Evolutionary conservation across 306 rosid species (phyloP), one percentile per base, ranked within the genome.

Genomic region (Cucumis sativus): DNA sequence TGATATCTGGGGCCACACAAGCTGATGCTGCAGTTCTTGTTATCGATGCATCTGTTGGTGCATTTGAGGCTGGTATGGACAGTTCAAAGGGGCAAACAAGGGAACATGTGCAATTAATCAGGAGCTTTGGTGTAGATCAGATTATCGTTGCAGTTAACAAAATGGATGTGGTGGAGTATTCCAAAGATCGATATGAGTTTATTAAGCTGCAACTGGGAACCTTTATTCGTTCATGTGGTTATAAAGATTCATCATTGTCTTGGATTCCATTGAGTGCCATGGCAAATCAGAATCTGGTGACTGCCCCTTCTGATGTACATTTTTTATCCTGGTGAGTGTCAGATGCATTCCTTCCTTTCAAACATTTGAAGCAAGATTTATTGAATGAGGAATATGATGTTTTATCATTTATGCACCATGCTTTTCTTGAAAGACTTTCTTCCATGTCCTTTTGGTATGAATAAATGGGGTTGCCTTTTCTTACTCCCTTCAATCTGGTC

Each of bases 51-150:
- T 95, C 99, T 3, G 25, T 80, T 80, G 99, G 99, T 84, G 78
- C 97, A 37, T 95, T 88, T 77, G 99, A 95, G 87, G 88, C 99
- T 52, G 97, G 99, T 49, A 83, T 95, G 90, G 97, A 93, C 78
- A 77, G 90, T 73, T 62, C 80, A 81, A 92, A 92, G 87, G 99
- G 99, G 63, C 97, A 90, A 83, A 95, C 99, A 71, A 87, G 83
- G 86, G 99, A 95, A 83, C 99, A 95, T 75, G 97, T 93, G 57
- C 97, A 92, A 77, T 95, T 95, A 25, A 88, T 95, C 69, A 90
- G 99, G 86, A 95, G 99, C 76, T 95, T 95, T 84, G 99, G 99
- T 75, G 99, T 95, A 72, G 99, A 92, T 77, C 97, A 89, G 83
- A 77, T 95, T 72, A 88, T 92, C 83, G 92, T 95, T 83, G 99